Base-by-base conservation (phyloP, 805 yeast genomes). In the Saccharomycopsis malanga region DNA sequence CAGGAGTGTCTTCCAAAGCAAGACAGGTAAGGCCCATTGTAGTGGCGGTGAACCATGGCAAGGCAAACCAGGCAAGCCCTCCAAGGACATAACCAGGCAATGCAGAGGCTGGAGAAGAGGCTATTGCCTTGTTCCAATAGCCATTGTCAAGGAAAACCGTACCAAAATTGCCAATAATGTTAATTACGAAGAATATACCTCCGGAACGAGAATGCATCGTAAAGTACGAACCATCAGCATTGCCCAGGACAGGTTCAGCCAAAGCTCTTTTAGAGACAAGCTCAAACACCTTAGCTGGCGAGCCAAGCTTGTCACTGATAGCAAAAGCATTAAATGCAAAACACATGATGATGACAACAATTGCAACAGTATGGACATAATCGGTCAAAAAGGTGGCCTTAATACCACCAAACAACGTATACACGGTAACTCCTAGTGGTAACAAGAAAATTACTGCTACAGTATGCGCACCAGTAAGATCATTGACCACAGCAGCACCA, bases 11-110 rank as follows among this genome's bases (percentile, higher is more conserved):
- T 65, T 87, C 91, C 44, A 87, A 69, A 18, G 87, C 82, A 48
- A 85, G 65, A 45, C 86, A 86, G 18, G 89, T 87, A n/a, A 87
- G 67, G 10, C 96, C 96, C 83, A 87, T 73, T 5, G 94, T 83
- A 2, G 91, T 81, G 14, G 95, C 84, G 44, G 79, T 74, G 48
- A 85, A 73, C 70, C 81, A 82, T 40, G 96, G 96, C 54, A 88
- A 81, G 5, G 95, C 89, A 61, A 86, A 83, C 96, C 96, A 88
- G 0, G 91, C 83, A 39, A 88, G 63, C 24, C 96, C 96, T 49
- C 96, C 96, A 49, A 85, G 65, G 22, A 86, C 79, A 63, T 88
- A 88, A 20, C 95, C 96, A 5, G 93, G 91, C 55, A 87, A 68
- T 25, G 94, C 87, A 39, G 93, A 80, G 9, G 79, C 83, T 20